A percentile compares a stretch with the other conserved stretches of the same genome.
Conservation (phyloP, 140 eudicot species). For the Artemisia princeps region DNA sequence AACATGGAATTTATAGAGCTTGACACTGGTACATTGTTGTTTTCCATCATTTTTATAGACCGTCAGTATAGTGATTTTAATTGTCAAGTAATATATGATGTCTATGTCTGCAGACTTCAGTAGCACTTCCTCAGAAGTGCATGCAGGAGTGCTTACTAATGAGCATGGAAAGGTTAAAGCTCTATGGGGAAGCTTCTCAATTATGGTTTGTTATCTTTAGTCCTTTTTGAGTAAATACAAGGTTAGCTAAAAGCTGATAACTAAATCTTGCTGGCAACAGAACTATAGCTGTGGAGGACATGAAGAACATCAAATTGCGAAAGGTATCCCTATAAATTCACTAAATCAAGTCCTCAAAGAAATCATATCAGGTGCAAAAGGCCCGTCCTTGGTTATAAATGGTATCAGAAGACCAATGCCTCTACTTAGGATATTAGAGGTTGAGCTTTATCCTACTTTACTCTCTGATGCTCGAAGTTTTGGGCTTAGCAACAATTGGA, state of each 20-base stretch:
- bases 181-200: slow-evolving; percentile 89
- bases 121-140: neutral
- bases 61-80: neutral
- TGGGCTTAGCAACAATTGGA: slow-evolving; percentile 75
- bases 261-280: slow-evolving; percentile 39
- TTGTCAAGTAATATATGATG: neutral
- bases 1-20: slow-evolving; percentile 68
- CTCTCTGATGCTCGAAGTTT: slow-evolving; percentile 92
- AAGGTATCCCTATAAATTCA: slow-evolving; percentile 72
- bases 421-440: slow-evolving; percentile 68
- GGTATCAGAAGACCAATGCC: slow-evolving; percentile 82
- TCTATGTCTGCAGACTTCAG: neutral
- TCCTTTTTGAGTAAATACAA: neutral
- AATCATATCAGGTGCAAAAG: slow-evolving; percentile 61
- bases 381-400: slow-evolving; percentile 69
- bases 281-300: slow-evolving; percentile 56
- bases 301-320: slow-evolving; percentile 76
- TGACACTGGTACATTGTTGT: neutral
- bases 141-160: slow-evolving; percentile 68
- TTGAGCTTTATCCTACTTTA: slow-evolving; percentile 74
- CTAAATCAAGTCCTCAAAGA: slow-evolving; percentile 56
- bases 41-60: neutral
- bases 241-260: slow-evolving; percentile 22
- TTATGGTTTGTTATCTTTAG: slow-evolving; percentile 43
- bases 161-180: slow-evolving; percentile 87